These are phyloP conservation scores for Dryas integrifolia DNA, from an alignment of 331 rosid genomes.

Conservation along the genomic window DNA sequence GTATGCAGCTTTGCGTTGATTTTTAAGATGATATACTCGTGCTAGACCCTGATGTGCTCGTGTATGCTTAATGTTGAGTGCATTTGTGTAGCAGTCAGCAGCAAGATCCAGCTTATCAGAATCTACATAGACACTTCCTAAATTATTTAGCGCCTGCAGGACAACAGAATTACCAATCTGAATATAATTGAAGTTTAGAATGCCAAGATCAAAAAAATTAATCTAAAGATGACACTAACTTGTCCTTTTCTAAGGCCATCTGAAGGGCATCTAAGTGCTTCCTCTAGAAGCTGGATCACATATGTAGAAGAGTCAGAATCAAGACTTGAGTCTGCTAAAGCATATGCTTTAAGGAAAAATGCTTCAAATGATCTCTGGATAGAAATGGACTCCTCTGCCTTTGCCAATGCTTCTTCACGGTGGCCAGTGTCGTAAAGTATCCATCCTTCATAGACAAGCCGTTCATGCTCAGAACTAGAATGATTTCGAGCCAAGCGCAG, in stretches of 20 bases:
- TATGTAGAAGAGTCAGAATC: conserved; percentile 59
- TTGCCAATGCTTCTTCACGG: conserved; percentile 80
- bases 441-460: conserved; percentile 93
- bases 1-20: conserved; percentile 74
- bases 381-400: conserved; percentile 76
- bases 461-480: conserved; percentile 69
- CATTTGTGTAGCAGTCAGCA: conserved; percentile 82
- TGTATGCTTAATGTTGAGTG: conserved; percentile 85
- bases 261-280: conserved; percentile 90
- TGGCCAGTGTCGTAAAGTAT: conserved; percentile 89
- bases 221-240: conserved; percentile 40
- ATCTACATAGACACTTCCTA: conserved; percentile 88
- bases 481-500: conserved; percentile 73
- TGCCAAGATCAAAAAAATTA: conserved; percentile 20
- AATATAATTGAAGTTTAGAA: conserved; percentile 21
- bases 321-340: conserved; percentile 72
- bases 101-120: conserved; percentile 87
- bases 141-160: conserved; percentile 76
- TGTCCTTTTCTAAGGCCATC: conserved; percentile 96
- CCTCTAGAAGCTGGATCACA: conserved; percentile 75
- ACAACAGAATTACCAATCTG: conserved; percentile 11
- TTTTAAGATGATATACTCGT: conserved; percentile 79
- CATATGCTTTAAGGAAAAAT: conserved; percentile 85
- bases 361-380: conserved; percentile 94
- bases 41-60: conserved; percentile 93